These are phyloP conservation scores for Incumbomyces lentus DNA, from an alignment of 2,329 filamentous ascomycete species.

Conservation along the genomic window DNA sequence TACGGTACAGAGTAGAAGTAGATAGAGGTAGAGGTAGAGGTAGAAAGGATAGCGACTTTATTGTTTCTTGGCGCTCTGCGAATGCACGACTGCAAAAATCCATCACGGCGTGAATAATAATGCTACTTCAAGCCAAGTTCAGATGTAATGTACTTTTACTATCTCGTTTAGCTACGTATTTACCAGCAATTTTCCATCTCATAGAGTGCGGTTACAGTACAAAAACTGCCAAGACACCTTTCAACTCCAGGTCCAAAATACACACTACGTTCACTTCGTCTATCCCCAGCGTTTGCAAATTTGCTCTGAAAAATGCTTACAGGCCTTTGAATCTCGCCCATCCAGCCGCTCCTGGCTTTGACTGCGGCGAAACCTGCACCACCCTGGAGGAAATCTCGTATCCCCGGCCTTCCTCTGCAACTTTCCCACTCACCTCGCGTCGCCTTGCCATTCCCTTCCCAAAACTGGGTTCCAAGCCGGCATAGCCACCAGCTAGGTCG, in stretches of 20 bases:
- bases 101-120: too few relatives aligned
- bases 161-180: too few relatives aligned
- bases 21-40: not conserved
- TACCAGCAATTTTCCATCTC: too few relatives aligned
- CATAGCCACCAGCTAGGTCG: constrained; percentile 18
- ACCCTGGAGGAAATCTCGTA: constrained; percentile 12
- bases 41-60: not conserved
- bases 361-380: constrained; percentile 3
- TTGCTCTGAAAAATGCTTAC: constrained; percentile 17
- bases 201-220: too few relatives aligned
- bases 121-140: too few relatives aligned
- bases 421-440: constrained; percentile 37
- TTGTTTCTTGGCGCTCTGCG: not conserved
- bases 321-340: constrained; percentile 39
- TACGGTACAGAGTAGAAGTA: not conserved
- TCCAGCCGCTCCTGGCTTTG: constrained; percentile 28
- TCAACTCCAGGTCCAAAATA: too few relatives aligned
- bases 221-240: too few relatives aligned
- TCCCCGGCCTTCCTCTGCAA: constrained; percentile 36
- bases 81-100: too few relatives aligned
- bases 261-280: too few relatives aligned
- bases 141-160: too few relatives aligned
- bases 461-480: constrained; percentile 20
- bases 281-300: too few relatives aligned
- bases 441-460: constrained; percentile 33